Conservation (phyloP, 1,139 yeast species). For the Sporopachydermia cereana region DNA sequence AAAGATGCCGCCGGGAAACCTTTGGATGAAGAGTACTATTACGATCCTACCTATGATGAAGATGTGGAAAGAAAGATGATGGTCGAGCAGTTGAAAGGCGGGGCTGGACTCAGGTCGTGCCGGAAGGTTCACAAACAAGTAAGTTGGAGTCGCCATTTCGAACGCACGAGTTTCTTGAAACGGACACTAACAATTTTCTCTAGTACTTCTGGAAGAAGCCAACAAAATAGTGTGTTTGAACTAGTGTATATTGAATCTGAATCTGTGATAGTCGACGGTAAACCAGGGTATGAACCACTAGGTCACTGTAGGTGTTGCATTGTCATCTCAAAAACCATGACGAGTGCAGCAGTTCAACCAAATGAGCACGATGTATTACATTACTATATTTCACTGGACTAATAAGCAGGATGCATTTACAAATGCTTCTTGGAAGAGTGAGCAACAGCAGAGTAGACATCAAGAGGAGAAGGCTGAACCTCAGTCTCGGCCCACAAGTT, state of each 20-base stretch:
- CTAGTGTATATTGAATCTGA: too few species aligned
- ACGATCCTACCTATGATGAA: conserved; percentile 69
- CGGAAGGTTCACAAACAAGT: conserved; percentile 84
- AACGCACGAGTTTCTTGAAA: too few species aligned
- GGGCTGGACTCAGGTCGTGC: conserved; percentile 69
- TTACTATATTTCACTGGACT: too few species aligned
- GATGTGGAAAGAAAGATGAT: conserved; percentile 58
- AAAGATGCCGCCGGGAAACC: conserved; percentile 96
- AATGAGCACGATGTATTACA: too few species aligned
- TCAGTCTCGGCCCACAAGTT: conserved; percentile 91
- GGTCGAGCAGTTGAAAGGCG: conserved; percentile 71
- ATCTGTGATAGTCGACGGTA: too few species aligned
- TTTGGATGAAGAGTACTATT: conserved; percentile 86
- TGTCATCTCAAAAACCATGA: too few species aligned
- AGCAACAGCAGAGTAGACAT: conserved; percentile 39
- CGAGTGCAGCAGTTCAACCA: too few species aligned
- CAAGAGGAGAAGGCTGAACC: conserved; percentile 87
- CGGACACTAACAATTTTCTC: not conserved
- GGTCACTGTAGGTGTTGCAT: too few species aligned
- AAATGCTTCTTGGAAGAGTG: conserved; percentile 61
- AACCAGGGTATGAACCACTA: too few species aligned
- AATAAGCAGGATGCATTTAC: too few species aligned
- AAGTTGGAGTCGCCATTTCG: too few species aligned
- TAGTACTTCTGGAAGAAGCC: conserved; percentile 18
- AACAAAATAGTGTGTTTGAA: conserved; percentile 5